Base-by-base conservation (phyloP, 2,329 filamentous ascomycete species). In the Xylariaceae sp. region DNA sequence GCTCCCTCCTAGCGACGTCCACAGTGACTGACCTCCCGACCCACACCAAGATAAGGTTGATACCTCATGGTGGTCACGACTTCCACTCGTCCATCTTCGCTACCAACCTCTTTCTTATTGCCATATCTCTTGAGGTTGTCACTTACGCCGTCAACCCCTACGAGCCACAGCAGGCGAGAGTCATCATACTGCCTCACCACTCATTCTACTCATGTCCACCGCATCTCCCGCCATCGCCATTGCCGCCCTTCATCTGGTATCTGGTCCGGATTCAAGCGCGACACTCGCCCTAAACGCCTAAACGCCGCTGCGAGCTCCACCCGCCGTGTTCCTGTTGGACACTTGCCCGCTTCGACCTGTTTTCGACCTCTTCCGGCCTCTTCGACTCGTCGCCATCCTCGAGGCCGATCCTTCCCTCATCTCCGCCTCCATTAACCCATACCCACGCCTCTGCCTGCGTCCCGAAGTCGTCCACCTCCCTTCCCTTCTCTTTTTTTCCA, bases 181-280 rank as follows among this genome's bases (percentile, higher is more conserved):
- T 51, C 51, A 51, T 37, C 23, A 30, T 30, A 30, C 23, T 30
- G 23, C 23, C 5, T 30, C 23, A 30, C 5, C 23, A 30, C 23
- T 30, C 4, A 30, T 51, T 9, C 47, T 9, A 42, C 48, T 61
- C 52, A 23, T 49, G 49, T 56, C 53, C 57, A 23, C 17, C 13
- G 34, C 17, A 42, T 44, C 30, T 44, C 13, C 47, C 48, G 9
- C 34, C 42, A 13, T 51, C 44, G 59, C 53, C 39, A 13, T 9
- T 52, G 60, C 53, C 49, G 42, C 42, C 50, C 45, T 47, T 59
- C 39, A 4, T 58, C 39, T n/a, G 53, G 52, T 10, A 55, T 17
- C 52, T 62, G 62, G 51, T 56, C 50, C 54, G 57, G 62, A 59
- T 60, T 56, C 55, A 54, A 59, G 59, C 56, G 59, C 62, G 53